Evolutionary conservation across 768 basidiomycete genomes (phyloP).

Genomic region (Phylloporus sp.): DNA sequence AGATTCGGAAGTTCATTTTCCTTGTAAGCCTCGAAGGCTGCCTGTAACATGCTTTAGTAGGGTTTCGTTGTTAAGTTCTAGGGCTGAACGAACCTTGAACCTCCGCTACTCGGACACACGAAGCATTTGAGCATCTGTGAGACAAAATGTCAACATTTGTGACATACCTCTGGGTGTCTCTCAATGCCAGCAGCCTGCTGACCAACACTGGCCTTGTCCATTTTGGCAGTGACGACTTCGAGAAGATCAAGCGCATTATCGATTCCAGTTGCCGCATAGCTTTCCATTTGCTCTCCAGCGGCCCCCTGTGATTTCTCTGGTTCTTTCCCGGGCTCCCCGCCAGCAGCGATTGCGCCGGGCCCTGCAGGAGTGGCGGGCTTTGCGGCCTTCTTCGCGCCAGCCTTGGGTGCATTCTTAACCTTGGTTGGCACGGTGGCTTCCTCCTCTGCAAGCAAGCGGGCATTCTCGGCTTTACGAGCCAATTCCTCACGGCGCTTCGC

Average conservation of each 20-base stretch:
- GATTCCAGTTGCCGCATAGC: conserved; percentile 79
- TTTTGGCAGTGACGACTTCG: conserved; percentile 85
- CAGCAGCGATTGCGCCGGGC: conserved; percentile 82
- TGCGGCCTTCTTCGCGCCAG: conserved; percentile 52
- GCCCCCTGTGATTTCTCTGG: conserved; percentile 25
- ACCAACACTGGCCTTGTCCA: conserved; percentile 89
- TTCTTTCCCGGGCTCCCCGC: conserved; percentile 41
- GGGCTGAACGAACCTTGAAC: conserved; percentile 60
- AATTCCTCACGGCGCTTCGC: conserved; percentile 78
- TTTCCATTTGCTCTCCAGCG: conserved; percentile 49
- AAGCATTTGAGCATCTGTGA: conserved; percentile 10
- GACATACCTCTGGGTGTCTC: conserved; percentile 83
- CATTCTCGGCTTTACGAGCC: conserved; percentile 83
- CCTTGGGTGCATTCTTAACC: conserved; percentile 61
- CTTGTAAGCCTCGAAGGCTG: conserved; percentile 86
- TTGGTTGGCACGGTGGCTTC: conserved; percentile 60
- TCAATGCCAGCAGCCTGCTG: conserved; percentile 84
- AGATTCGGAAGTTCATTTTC: conserved; percentile 82
- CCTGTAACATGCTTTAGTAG: conserved; percentile 38
- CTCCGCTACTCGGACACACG: conserved; percentile 59
- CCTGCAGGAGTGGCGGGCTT: conserved; percentile 63
- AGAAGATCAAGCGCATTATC: conserved; percentile 89
- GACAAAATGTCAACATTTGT: not conserved
- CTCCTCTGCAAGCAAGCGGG: conserved; percentile 83
- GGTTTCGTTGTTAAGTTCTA: not conserved